Base-by-base conservation (phyloP, 345 rosid genomes). In the Populus nigra region DNA sequence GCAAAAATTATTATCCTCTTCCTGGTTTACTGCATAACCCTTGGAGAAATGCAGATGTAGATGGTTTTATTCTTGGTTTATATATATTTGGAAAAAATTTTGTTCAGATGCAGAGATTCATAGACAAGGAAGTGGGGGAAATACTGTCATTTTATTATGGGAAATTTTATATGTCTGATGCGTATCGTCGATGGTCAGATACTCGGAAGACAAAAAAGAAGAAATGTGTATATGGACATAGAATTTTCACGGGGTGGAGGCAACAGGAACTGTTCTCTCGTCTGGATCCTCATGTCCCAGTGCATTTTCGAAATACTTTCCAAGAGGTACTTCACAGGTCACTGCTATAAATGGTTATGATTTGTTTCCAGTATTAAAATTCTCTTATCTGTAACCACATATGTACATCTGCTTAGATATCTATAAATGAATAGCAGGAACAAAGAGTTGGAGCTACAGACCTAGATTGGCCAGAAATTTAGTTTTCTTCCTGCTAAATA, bases 211-310 rank as follows among this genome's bases (percentile, higher is more conserved):
- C 80, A 72, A 86, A 83, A 38, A 86, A 76, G 41, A 77, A 85
- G 50, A 91, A 84, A 75, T 87, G 88, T 65, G 80, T 83, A 38
- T 79, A 61, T 65, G 96, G 94, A 65, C 83, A 78, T 62, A 93
- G 86, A 83, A 84, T 90, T 62, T 90, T 91, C 78, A 79, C 90
- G 23, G 92, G 91, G 67, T 90, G 96, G 96, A 91, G 94, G 83
- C 94, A 86, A 55, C 89, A 91, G 29, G 86, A 88, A 83, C 78
- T 93, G 73, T 71, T 89, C 39, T 83, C 95, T 39, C 91, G 96
- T 77, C 78, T 93, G 87, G 88, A 82, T 77, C 81, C 86, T 57
- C 85, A 76, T 76, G 74, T 88, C n/a, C 80, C 84, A 0, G 88
- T 82, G 73, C 85, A 85, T 65, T 68, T 77, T 72, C 84, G 87